Evolutionary conservation across 306 rosid genomes (phyloP), one percentile per base, ranked within the genome.

Genomic region (Acacia confusa): DNA sequence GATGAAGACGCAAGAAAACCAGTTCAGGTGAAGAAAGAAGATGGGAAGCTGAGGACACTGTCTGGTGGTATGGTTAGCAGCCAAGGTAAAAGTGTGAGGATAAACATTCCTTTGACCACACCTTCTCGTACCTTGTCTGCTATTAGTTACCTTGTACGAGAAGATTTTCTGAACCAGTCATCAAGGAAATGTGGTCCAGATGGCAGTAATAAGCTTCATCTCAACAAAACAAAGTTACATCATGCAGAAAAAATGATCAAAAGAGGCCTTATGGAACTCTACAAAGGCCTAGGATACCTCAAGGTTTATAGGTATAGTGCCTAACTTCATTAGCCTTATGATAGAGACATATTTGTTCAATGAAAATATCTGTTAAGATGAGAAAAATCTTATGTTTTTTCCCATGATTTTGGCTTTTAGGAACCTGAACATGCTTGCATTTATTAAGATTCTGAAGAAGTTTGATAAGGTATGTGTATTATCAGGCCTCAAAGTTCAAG

Each of bases 191-290:
- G 87, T 70, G 84, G 86, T 68, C 70, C 83, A 45, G 94, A 96
- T 80, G 91, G 91, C 22, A 87, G 84, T 43, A 91, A 85, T 44
- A 94, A 88, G 76, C 89, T 91, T 72, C 91, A 90, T 30, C 72
- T 96, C 61, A 96, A 92, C 85, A 91, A 83, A 78, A 86, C 91
- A 0, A 92, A 89, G 86, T 72, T 96, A 84, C 93, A 89, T 79
- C 97, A 90, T 84, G 99, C 99, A 45, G 97, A 92, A 80, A 96
- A 96, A 78, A 96, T 96, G 98, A 96, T 96, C 79, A 91, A 82
- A 83, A 91, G 97, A 72, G 99, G 97, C 36, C 92, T 93, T 72
- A 76, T 96, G 84, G 99, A 96, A 81, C 98, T 96, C 80, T 94
- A 96, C 32, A 96, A 93, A 30, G 99, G 97, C 16, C 76, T 96